These are phyloP conservation scores for Thelephora aurantiotincta DNA, from an alignment of 768 basidiomycete genomes.

Conservation along the genomic window DNA sequence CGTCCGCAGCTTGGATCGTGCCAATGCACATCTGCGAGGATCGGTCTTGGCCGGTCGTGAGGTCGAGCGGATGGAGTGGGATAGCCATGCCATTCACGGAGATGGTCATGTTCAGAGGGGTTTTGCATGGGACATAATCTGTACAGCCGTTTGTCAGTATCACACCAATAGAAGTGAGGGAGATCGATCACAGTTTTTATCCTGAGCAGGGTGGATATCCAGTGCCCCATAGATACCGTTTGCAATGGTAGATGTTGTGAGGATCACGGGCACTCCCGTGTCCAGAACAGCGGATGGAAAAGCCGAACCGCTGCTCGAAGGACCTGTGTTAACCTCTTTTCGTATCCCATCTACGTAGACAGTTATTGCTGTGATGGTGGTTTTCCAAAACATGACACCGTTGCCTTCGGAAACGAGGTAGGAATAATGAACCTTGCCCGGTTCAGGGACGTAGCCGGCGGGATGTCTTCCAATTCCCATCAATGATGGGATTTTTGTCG, in stretches of 20 bases:
- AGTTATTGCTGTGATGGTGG: constrained; percentile 38
- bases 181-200: constrained; percentile 40
- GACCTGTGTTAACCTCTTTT: constrained; percentile 26
- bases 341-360: constrained; percentile 38
- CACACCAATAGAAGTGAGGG: not conserved
- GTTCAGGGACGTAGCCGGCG: constrained; percentile 31
- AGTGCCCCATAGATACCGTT: constrained; percentile 71
- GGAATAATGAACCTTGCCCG: constrained; percentile 35
- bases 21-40: constrained; percentile 40
- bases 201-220: constrained; percentile 39
- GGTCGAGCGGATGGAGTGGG: constrained; percentile 62
- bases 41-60: constrained; percentile 33
- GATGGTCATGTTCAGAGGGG: constrained; percentile 59
- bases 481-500: constrained; percentile 34
- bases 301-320: constrained; percentile 21
- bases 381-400: constrained; percentile 52
- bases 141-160: constrained; percentile 5
- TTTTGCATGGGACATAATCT: constrained; percentile 68
- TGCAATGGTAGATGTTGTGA: constrained; percentile 45
- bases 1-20: constrained; percentile 46
- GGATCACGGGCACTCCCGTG: constrained; percentile 52
- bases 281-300: constrained; percentile 61
- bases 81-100: constrained; percentile 43
- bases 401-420: constrained; percentile 23
- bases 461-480: constrained; percentile 66